Evolutionary conservation across 495 filamentous ascomycete species (phyloP).

Genomic region (Astrothelium macrocarpum): DNA sequence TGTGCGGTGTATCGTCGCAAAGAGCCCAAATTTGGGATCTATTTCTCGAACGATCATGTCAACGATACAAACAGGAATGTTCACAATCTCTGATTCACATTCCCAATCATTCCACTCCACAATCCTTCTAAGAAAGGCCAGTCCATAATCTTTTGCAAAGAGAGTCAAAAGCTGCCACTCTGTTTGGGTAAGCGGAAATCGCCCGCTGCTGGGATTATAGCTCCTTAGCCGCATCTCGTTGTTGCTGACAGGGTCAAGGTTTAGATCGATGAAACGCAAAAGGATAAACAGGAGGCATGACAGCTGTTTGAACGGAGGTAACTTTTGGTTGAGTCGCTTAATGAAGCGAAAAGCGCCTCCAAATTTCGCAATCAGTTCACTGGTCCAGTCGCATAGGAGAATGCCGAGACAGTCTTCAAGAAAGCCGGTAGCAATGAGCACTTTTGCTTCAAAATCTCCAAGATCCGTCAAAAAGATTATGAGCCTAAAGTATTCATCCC

Average conservation of each 20-base stretch:
- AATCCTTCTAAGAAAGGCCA: background rate
- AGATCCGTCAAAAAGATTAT: background rate
- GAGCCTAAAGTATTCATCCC: slow-evolving; percentile 12
- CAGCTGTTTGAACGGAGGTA: background rate
- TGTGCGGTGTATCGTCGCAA: background rate
- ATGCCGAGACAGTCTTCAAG: background rate
- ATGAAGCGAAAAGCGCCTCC: background rate
- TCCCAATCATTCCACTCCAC: background rate
- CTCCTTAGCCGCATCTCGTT: background rate
- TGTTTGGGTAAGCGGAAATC: background rate
- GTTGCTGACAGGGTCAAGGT: background rate
- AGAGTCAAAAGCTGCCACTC: background rate
- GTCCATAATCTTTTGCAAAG: background rate
- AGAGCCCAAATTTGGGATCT: background rate
- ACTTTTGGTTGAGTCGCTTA: background rate
- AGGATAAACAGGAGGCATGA: background rate
- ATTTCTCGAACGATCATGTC: background rate
- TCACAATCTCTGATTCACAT: background rate
- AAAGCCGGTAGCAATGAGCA: slow-evolving; percentile 5
- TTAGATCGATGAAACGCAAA: background rate
- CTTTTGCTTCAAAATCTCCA: background rate
- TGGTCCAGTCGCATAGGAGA: background rate
- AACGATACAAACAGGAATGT: background rate
- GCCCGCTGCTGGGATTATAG: background rate
- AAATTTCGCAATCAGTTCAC: background rate